A percentile compares a stretch with the other conserved stretches of the same genome.
Evolutionary conservation across 495 filamentous ascomycete species (phyloP).

Genomic region (Jackrogersella minutella): DNA sequence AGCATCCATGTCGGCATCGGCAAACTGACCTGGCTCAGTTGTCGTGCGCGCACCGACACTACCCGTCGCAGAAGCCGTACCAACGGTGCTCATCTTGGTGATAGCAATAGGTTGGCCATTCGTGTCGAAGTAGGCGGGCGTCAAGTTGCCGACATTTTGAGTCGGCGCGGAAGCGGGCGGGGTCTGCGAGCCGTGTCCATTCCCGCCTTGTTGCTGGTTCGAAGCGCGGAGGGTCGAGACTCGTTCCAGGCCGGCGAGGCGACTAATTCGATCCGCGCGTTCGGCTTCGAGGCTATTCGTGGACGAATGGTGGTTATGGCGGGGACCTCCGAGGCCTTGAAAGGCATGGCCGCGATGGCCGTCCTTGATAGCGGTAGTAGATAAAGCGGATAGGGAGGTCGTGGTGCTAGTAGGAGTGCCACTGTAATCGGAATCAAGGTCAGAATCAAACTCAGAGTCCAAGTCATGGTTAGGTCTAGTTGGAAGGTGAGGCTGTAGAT

Average conservation of each 20-base stretch:
- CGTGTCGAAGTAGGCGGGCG: conserved; percentile 74
- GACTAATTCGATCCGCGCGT: conserved; percentile 91
- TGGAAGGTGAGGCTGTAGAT: too few relatives aligned
- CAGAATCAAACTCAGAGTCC: too few relatives aligned
- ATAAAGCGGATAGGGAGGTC: conserved; percentile 84
- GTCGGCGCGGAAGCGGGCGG: conserved; percentile 42
- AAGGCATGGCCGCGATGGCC: conserved; percentile 79
- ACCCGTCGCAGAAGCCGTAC: conserved; percentile 74
- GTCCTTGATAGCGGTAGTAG: conserved; percentile 93
- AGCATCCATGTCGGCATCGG: conserved; percentile 61
- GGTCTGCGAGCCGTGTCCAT: conserved; percentile 40
- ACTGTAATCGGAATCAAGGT: conserved; percentile 50
- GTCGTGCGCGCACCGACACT: conserved; percentile 73
- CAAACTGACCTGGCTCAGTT: conserved; percentile 58
- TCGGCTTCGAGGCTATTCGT: conserved; percentile 83
- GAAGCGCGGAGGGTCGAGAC: conserved; percentile 71
- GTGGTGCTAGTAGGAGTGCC: conserved; percentile 92
- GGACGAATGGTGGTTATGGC: conserved; percentile 67
- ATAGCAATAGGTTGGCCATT: conserved; percentile 63
- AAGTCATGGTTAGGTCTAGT: too few relatives aligned
- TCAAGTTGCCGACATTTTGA: conserved; percentile 44
- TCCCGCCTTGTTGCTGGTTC: conserved; percentile 44
- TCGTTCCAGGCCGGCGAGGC: conserved; percentile 83
- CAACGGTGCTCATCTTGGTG: conserved; percentile 83
- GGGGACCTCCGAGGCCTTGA: conserved; percentile 55